Percentiles rank a stretch among this genome's conserved stretches.
These are phyloP conservation scores for Drechslera avenae DNA, from an alignment of 2,329 filamentous ascomycete species.

Conservation along the genomic window DNA sequence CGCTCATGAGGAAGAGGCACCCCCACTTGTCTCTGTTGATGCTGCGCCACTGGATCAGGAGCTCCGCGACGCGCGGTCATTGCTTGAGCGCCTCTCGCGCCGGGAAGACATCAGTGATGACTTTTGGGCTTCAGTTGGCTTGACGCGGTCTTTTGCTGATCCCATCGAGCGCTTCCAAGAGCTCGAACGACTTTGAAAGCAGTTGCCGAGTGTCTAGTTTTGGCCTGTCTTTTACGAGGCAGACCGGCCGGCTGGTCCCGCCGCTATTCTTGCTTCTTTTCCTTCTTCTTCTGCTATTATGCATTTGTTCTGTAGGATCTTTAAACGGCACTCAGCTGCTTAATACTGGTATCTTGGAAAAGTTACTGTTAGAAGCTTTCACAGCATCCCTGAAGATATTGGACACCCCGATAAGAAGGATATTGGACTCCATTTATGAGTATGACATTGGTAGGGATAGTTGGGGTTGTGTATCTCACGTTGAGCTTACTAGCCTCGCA, in stretches of 20 bases:
- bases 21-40: constrained; percentile 9
- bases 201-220: background rate
- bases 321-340: background rate
- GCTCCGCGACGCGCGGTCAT: constrained; percentile 70
- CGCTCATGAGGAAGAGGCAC: constrained; percentile 26
- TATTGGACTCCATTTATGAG: background rate
- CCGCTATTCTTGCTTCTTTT: too few relatives aligned
- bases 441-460: background rate
- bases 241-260: background rate
- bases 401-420: background rate
- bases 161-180: constrained; percentile 44
- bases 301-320: background rate
- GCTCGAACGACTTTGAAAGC: constrained; percentile 34
- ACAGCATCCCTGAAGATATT: background rate
- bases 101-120: constrained; percentile 80
- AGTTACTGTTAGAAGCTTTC: background rate
- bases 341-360: constrained; percentile 3
- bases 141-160: constrained; percentile 44
- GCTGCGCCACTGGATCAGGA: constrained; percentile 42
- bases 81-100: constrained; percentile 71
- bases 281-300: background rate
- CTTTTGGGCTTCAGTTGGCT: constrained; percentile 68
- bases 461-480: background rate
- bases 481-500: background rate
- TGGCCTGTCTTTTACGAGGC: background rate